These are phyloP conservation scores for Nyssa sinensis DNA, from an alignment of 148 eudicot species.

Conservation along the genomic window DNA sequence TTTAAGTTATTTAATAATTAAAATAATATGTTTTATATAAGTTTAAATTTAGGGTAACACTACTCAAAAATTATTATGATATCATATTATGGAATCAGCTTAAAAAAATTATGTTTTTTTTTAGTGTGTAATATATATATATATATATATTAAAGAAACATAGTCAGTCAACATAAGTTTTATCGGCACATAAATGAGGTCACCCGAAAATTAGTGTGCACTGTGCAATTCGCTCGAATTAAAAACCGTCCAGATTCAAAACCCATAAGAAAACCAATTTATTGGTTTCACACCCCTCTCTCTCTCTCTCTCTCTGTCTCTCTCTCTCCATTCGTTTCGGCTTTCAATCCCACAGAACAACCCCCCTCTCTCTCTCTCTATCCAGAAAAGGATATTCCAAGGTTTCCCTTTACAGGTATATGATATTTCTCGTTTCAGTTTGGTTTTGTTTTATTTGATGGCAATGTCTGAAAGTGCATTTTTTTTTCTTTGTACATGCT, in stretches of 20 bases:
- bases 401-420: constrained; percentile 2
- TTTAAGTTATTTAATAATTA: no score
- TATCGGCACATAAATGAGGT: neutral
- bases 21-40: no score
- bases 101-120: no score
- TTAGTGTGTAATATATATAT: no score
- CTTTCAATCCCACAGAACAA: no score
- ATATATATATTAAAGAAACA: no score
- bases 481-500: neutral
- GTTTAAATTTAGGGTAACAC: no score
- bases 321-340: neutral
- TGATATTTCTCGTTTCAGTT: neutral
- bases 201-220: neutral
- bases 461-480: neutral
- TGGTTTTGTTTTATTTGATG: neutral
- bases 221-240: neutral
- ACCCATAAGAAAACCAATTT: neutral
- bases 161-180: no score
- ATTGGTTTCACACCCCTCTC: neutral
- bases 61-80: no score
- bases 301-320: neutral
- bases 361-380: neutral
- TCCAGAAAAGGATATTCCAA: neutral
- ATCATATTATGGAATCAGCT: no score
- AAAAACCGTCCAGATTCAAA: constrained; percentile 11